Conservation (phyloP, 345 rosid species). For the Aegle marmelos region DNA sequence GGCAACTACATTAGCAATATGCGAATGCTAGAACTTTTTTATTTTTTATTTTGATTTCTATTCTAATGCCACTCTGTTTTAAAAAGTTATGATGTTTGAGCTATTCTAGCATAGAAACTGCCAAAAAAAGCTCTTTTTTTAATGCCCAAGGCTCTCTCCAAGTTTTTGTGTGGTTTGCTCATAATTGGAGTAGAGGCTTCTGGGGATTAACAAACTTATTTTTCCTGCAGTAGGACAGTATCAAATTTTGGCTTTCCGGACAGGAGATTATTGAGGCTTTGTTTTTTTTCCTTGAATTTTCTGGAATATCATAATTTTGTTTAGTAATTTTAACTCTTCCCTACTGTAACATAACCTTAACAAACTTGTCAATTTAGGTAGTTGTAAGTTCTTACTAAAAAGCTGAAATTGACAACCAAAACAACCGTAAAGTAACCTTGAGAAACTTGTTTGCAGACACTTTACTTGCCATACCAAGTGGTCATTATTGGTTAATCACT, state of each 20-base stretch:
- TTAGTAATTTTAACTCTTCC: background rate
- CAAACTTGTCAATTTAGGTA: background rate
- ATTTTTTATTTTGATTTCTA: too few species aligned
- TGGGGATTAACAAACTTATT: too few species aligned
- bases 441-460: too few species aligned
- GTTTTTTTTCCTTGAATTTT: too few species aligned
- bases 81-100: background rate
- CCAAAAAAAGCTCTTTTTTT: too few species aligned
- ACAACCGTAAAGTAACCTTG: too few species aligned
- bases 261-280: too few species aligned
- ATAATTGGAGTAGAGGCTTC: background rate
- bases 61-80: background rate
- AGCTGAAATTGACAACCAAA: background rate
- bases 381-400: background rate
- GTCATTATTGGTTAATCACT: background rate
- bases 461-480: background rate
- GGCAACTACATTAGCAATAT: background rate
- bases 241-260: background rate
- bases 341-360: background rate
- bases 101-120: background rate
- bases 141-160: too few species aligned
- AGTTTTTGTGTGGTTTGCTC: background rate
- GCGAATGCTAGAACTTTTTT: background rate
- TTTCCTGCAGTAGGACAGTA: background rate
- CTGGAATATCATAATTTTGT: background rate